Percentiles rank a stretch among this genome's conserved stretches.
phyloP scores from a whole-genome alignment of 2,329 filamentous ascomycete genomes.

The Talaromyces albobiverticillius region DNA sequence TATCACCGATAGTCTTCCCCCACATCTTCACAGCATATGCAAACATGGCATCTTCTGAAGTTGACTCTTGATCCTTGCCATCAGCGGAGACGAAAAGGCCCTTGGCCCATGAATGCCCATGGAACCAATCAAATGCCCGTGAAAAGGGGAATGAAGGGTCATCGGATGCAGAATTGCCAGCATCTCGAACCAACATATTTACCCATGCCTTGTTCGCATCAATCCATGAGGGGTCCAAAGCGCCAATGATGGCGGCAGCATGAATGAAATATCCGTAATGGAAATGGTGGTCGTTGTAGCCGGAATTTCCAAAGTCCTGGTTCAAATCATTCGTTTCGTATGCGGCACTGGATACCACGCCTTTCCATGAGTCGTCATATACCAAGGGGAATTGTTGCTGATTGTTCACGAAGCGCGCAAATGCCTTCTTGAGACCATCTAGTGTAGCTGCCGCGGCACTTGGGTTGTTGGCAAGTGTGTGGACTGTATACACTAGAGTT shows the following conservation, averaged over 20 bases:
- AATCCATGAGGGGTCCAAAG: constrained; percentile 74
- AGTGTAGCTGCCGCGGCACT: constrained; percentile 58
- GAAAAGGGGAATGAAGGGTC: constrained; percentile 79
- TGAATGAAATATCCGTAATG: constrained; percentile 84
- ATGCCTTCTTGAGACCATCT: constrained; percentile 62
- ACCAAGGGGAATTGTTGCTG: constrained; percentile 61
- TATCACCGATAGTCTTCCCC: constrained; percentile 74
- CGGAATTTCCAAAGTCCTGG: constrained; percentile 83
- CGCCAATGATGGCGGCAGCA: constrained; percentile 75
- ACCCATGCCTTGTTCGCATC: constrained; percentile 72
- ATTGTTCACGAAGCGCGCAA: constrained; percentile 65
- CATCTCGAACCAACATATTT: constrained; percentile 79
- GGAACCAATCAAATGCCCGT: constrained; percentile 87
- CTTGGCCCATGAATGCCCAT: constrained; percentile 90
- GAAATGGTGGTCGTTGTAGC: constrained; percentile 66
- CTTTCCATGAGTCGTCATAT: constrained; percentile 67
- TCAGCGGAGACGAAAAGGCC: constrained; percentile 53
- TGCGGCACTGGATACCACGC: constrained; percentile 71
- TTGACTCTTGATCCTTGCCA: constrained; percentile 67
- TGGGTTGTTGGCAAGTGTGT: constrained; percentile 61
- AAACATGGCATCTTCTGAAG: constrained; percentile 85
- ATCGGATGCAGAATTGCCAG: constrained; percentile 67
- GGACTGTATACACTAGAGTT: constrained; percentile 61
- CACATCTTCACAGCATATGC: constrained; percentile 91
- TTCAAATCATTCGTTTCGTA: constrained; percentile 67